These are phyloP conservation scores for Saccharomyces hybrid DNA, from an alignment of 1,139 yeast species.

Conservation along the genomic window DNA sequence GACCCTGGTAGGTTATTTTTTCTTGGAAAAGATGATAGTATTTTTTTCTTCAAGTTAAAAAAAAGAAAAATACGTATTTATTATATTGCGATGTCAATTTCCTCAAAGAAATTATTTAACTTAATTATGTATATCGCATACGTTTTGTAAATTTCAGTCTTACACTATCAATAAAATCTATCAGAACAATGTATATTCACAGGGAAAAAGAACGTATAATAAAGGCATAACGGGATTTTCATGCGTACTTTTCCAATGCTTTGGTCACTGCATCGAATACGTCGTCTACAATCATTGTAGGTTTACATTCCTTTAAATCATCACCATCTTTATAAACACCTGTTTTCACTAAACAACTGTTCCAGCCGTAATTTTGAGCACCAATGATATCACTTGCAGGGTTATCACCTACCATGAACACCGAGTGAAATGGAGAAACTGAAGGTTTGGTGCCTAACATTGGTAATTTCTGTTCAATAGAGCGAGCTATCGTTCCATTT, in stretches of 20 bases:
- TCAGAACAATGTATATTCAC: neutral
- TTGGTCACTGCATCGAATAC: conserved; percentile 34
- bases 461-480: conserved; percentile 19
- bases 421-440: conserved; percentile 38
- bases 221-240: neutral
- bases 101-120: neutral
- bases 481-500: conserved; percentile 14
- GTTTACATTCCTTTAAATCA: conserved; percentile 33
- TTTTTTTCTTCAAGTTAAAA: neutral
- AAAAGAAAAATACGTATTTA: neutral
- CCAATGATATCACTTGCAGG: conserved; percentile 90
- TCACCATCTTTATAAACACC: conserved; percentile 81
- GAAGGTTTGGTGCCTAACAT: conserved; percentile 20
- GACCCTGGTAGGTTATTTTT: neutral
- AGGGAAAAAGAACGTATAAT: neutral
- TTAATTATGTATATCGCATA: neutral
- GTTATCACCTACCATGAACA: conserved; percentile 94
- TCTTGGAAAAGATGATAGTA: neutral
- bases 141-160: neutral
- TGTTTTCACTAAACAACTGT: conserved; percentile 69
- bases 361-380: conserved; percentile 84
- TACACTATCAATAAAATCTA: neutral
- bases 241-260: conserved; percentile 21
- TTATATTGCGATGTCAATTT: neutral
- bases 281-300: conserved; percentile 35